These are phyloP conservation scores for Xylogone sp. DNA, from an alignment of 2,329 filamentous ascomycete species.

Conservation along the genomic window DNA sequence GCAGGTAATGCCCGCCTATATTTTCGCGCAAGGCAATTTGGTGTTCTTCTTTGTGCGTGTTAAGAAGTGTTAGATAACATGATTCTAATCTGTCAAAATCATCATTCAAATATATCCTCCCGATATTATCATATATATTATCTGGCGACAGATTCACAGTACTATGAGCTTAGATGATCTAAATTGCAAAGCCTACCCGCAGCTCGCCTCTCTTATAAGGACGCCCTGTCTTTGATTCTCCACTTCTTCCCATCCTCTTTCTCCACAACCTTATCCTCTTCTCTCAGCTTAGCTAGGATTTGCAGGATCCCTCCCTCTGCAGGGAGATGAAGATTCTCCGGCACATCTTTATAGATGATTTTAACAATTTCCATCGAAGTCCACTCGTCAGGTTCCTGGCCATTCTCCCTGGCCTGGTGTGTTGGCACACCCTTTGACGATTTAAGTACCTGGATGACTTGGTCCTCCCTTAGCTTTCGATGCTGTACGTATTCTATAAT, in stretches of 20 bases:
- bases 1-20: too few relatives aligned
- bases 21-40: too few relatives aligned
- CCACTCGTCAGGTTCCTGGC: slow-evolving; percentile 44
- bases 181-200: too few relatives aligned
- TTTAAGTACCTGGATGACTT: slow-evolving; percentile 65
- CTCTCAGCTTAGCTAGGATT: slow-evolving; percentile 73
- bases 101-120: too few relatives aligned
- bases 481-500: slow-evolving; percentile 83
- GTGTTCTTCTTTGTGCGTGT: too few relatives aligned
- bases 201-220: slow-evolving; percentile 35
- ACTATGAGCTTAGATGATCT: too few relatives aligned
- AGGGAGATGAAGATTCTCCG: slow-evolving; percentile 68
- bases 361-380: slow-evolving; percentile 80
- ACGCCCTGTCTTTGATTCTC: slow-evolving; percentile 39
- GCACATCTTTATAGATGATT: slow-evolving; percentile 77
- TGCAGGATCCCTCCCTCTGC: slow-evolving; percentile 74
- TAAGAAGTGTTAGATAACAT: too few relatives aligned
- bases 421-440: slow-evolving; percentile 30
- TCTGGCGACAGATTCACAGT: too few relatives aligned
- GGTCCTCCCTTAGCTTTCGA: slow-evolving; percentile 72
- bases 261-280: slow-evolving; percentile 62
- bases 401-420: slow-evolving; percentile 10
- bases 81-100: too few relatives aligned
- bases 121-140: too few relatives aligned
- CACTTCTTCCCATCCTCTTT: slow-evolving; percentile 30